A percentile compares a stretch with the other conserved stretches of the same genome.
Evolutionary conservation across 1,284 basidiomycete genomes (phyloP).

Genomic region (Tylopilus sp.): DNA sequence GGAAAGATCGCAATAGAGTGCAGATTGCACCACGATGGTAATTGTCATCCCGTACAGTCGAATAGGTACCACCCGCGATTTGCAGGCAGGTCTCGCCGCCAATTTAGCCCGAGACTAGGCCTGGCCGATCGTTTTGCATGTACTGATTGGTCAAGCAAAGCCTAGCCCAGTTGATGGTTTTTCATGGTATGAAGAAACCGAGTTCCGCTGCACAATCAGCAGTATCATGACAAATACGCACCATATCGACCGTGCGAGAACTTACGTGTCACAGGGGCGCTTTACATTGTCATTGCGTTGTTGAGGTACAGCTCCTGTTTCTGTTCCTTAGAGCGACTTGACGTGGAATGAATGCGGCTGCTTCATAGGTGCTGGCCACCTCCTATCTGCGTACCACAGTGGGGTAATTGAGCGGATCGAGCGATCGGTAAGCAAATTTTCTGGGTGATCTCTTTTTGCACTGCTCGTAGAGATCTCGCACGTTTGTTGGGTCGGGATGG

Average conservation of each 20-base stretch:
- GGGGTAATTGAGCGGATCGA: no score
- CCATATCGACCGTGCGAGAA: not conserved
- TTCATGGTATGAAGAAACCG: not conserved
- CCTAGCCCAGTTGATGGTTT: not conserved
- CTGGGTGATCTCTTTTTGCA: no score
- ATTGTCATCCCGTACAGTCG: not conserved
- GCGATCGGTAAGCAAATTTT: no score
- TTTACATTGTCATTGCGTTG: not conserved
- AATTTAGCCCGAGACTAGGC: no score
- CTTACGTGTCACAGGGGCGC: not conserved
- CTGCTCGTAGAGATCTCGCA: no score
- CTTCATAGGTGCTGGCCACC: no score
- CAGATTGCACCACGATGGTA: not conserved
- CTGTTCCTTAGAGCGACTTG: no score
- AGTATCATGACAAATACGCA: not conserved
- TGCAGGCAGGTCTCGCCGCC: not conserved
- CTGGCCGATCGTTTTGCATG: not conserved
- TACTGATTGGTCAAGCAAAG: not conserved
- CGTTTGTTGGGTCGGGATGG: no score
- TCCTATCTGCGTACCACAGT: no score
- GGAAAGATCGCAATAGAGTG: not conserved
- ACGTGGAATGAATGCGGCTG: no score
- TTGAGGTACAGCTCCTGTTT: no score
- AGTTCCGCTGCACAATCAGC: no score
- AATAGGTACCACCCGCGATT: not conserved